These are phyloP conservation scores for Penicillium brevicompactum DNA, from an alignment of 2,329 filamentous ascomycete species.

Conservation along the genomic window DNA sequence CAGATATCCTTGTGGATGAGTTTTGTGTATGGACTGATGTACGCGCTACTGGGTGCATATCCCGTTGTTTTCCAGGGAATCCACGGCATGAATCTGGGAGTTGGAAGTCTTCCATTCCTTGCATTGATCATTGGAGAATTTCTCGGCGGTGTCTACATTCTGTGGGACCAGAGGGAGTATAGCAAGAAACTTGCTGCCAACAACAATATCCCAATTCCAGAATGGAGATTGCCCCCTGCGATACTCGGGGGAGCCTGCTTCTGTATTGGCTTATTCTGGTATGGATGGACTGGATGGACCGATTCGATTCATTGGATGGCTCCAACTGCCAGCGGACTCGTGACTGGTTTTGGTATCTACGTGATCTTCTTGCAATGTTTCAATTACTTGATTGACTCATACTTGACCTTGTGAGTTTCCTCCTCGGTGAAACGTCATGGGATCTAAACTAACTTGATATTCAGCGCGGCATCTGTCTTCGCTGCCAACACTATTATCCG, in stretches of 20 bases:
- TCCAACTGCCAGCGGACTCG: slow-evolving; percentile 35
- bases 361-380: slow-evolving; percentile 39
- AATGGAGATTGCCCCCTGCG: slow-evolving; percentile 36
- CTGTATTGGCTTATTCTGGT: slow-evolving; percentile 41
- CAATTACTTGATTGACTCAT: slow-evolving; percentile 44
- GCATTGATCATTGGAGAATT: slow-evolving; percentile 34
- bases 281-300: slow-evolving; percentile 38
- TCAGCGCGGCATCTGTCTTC: slow-evolving; percentile 40
- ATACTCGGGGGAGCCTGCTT: slow-evolving; percentile 37
- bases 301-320: slow-evolving; percentile 38
- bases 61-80: slow-evolving; percentile 33
- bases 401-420: slow-evolving; percentile 41
- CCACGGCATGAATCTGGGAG: slow-evolving; percentile 34
- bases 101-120: slow-evolving; percentile 34
- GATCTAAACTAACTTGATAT: background rate
- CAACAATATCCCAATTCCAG: slow-evolving; percentile 32
- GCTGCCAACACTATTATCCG: slow-evolving; percentile 43
- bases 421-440: too few relatives aligned
- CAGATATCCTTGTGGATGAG: slow-evolving; percentile 34
- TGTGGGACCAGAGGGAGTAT: slow-evolving; percentile 31
- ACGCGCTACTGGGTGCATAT: slow-evolving; percentile 32
- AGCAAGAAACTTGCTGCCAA: slow-evolving; percentile 33
- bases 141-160: slow-evolving; percentile 28
- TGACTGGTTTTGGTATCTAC: slow-evolving; percentile 36
- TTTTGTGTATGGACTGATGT: slow-evolving; percentile 37